phyloP scores from a whole-genome alignment of 352 stramenopile species.

The Pythium volutum region DNA sequence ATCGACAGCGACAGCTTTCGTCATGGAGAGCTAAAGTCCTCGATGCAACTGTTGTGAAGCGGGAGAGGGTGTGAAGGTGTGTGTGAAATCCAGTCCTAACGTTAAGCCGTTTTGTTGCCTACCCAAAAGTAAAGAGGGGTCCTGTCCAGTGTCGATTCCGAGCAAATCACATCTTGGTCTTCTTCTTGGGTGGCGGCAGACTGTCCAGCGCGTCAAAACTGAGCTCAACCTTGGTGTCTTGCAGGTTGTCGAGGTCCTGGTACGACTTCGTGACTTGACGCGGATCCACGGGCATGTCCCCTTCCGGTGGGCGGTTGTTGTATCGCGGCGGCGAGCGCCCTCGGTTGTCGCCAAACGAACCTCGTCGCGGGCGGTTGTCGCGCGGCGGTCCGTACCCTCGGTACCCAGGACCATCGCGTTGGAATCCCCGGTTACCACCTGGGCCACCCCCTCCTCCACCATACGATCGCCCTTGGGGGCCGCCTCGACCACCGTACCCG shows the following conservation, averaged over 20 bases:
- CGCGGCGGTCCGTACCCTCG: slow-evolving; percentile 53
- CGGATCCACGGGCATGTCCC: slow-evolving; percentile 72
- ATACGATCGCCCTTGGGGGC: slow-evolving; percentile 21
- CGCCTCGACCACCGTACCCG: slow-evolving; percentile 26
- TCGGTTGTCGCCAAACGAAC: slow-evolving; percentile 39
- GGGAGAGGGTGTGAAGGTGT: background rate
- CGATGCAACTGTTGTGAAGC: background rate
- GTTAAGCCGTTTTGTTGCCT: background rate
- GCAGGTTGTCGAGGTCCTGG: slow-evolving; percentile 78
- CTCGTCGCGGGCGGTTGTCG: slow-evolving; percentile 43
- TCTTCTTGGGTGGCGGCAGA: slow-evolving; percentile 83
- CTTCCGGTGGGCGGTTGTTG: slow-evolving; percentile 42
- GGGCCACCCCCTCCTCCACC: slow-evolving; percentile 15
- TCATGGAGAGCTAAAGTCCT: background rate
- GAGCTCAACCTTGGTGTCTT: slow-evolving; percentile 81
- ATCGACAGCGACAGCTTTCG: background rate
- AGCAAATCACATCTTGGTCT: slow-evolving; percentile 61
- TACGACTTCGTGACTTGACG: slow-evolving; percentile 83
- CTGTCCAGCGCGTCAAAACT: slow-evolving; percentile 80
- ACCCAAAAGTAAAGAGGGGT: background rate
- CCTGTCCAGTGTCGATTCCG: too few species aligned
- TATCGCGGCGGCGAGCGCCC: slow-evolving; percentile 27
- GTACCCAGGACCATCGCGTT: slow-evolving; percentile 48
- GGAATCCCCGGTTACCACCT: slow-evolving; percentile 40
- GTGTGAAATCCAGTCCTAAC: background rate